Base-by-base conservation (phyloP, 2,329 filamentous ascomycete genomes). In the Fusarium abutilonis region DNA sequence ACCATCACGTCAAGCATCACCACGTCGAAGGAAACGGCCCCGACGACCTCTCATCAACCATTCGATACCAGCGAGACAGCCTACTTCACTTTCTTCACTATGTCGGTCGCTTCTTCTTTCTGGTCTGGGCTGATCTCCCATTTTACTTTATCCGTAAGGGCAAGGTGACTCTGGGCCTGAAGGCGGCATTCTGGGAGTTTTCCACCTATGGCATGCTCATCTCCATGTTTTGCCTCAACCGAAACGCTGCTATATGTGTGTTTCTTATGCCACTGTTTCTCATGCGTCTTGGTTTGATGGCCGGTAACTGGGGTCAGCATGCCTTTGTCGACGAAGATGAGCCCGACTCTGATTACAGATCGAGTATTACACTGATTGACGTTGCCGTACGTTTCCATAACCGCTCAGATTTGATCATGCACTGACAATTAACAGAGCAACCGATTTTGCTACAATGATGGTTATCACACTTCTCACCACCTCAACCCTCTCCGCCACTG, bases 1-100 rank as follows among this genome's bases (percentile, higher is more conserved):
- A 92, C 71, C 91, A 94, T 72, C 91, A 94, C 70, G 89, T 93
- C 71, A 94, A 94, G 79, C 90, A 93, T 71, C 91, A 94, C 71
- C 91, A 94, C 65, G 87, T 93, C 52, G 91, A 93, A 76, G 89
- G 86, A 60, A 94, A 94, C 68, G 91, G 91, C 0, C 89, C 90
- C 0, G 83, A 88, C 42, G 91, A 94, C 70, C 80, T 93, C 1
- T 91, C 88, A 1, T 90, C 89, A 0, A 94, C 91, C 1, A 83
- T 94, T 34, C 83, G 88, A 13, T 93, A 91, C 73, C 89, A 93
- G 72, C 84, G 91, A 6, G 91, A 94, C 72, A 83, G 84, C 50
- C 58, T 86, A 2, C 76, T 77, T 60, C 79, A 92, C 71, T 92
- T 94, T 62, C 73, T 88, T n/a, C 82, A 84, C 66, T 94, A 94